Conservation (phyloP, 176 grass and related monocot genomes). For the Luzula sylvatica region DNA sequence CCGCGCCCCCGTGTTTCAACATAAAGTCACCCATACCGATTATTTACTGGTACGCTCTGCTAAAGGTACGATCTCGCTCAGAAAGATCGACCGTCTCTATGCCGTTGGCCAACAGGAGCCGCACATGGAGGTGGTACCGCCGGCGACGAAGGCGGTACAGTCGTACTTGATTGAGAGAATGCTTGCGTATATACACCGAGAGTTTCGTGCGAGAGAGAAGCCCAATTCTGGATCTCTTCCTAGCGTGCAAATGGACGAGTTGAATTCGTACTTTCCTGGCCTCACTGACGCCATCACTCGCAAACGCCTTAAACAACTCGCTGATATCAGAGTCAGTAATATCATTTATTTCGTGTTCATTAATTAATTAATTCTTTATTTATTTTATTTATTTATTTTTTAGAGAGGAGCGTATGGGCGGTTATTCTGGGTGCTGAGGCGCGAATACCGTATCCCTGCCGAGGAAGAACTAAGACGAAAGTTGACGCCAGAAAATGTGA, state of each 20-base stretch:
- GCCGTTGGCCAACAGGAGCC: slow-evolving; percentile 92
- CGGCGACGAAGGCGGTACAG: slow-evolving; percentile 57
- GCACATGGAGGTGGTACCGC: slow-evolving; percentile 85
- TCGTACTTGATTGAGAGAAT: slow-evolving; percentile 79
- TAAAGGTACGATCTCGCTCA: slow-evolving; percentile 80
- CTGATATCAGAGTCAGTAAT: slow-evolving; percentile 22
- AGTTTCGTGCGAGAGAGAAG: slow-evolving; percentile 81
- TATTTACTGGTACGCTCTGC: slow-evolving; percentile 86
- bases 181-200: slow-evolving; percentile 70
- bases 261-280: slow-evolving; percentile 60
- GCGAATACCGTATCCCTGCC: slow-evolving; percentile 74
- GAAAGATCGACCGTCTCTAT: slow-evolving; percentile 73
- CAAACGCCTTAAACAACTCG: slow-evolving; percentile 82
- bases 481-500: slow-evolving; percentile 75
- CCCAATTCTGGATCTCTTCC: slow-evolving; percentile 36
- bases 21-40: slow-evolving; percentile 67
- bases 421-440: slow-evolving; percentile 48
- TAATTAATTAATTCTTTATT: slow-evolving; percentile 17
- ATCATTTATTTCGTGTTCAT: not conserved
- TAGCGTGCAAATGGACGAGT: slow-evolving; percentile 64
- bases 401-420: slow-evolving; percentile 60
- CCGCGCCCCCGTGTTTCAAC: slow-evolving; percentile 77
- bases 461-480: slow-evolving; percentile 88
- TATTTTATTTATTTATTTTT: slow-evolving; percentile 22
- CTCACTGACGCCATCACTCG: slow-evolving; percentile 62